A percentile compares a stretch with the other conserved stretches of the same genome.
Conservation (phyloP, 2,329 filamentous ascomycete genomes). For the Aspergillus piperis region DNA sequence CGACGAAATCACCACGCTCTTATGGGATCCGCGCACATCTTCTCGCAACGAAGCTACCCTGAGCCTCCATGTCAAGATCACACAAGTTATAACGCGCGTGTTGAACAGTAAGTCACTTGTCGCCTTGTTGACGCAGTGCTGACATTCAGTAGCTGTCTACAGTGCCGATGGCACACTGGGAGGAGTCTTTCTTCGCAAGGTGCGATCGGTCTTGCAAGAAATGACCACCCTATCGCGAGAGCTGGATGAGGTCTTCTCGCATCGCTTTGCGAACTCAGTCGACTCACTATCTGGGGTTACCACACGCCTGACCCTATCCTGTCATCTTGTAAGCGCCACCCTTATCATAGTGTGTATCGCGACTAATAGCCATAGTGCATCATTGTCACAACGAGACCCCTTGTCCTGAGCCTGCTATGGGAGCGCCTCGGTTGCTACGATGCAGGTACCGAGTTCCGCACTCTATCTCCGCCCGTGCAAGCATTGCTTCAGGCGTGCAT, state of each 20-base stretch:
- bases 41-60: slow-evolving; percentile 38
- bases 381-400: slow-evolving; percentile 28
- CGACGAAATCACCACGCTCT: slow-evolving; percentile 49
- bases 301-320: slow-evolving; percentile 33
- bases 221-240: slow-evolving; percentile 37
- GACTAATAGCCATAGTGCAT: slow-evolving; percentile 22
- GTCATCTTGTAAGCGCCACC: slow-evolving; percentile 34
- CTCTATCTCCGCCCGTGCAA: slow-evolving; percentile 22
- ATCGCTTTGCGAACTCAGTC: slow-evolving; percentile 37
- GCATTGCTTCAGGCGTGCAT: slow-evolving; percentile 26
- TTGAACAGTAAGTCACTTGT: slow-evolving; percentile 35
- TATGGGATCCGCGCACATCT: slow-evolving; percentile 44
- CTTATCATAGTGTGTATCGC: neutral
- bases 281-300: slow-evolving; percentile 41
- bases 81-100: slow-evolving; percentile 42
- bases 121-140: neutral
- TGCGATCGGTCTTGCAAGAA: slow-evolving; percentile 37
- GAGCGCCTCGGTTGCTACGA: slow-evolving; percentile 22
- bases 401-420: slow-evolving; percentile 23
- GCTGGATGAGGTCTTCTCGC: slow-evolving; percentile 36
- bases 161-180: slow-evolving; percentile 32
- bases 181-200: slow-evolving; percentile 30
- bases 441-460: slow-evolving; percentile 18
- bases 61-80: slow-evolving; percentile 44
- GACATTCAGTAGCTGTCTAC: slow-evolving; percentile 34